phyloP scores from a whole-genome alignment of 805 yeast species.

The Pichia heedii region DNA sequence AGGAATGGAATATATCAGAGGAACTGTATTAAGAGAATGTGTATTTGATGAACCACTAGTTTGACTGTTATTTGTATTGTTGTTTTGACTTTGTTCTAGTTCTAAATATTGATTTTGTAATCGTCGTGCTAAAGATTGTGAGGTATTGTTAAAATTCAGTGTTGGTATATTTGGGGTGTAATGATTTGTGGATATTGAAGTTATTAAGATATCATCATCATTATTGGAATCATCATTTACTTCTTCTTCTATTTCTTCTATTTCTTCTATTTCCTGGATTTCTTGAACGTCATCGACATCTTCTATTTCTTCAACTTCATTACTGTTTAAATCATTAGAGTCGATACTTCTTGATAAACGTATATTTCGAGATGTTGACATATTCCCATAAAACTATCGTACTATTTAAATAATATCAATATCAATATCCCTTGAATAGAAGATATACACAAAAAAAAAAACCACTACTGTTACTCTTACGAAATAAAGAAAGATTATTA shows the following conservation, averaged over 20 bases:
- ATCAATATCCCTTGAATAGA: too few relatives aligned
- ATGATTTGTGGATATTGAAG: neutral
- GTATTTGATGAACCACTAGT: too few relatives aligned
- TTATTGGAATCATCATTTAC: neutral
- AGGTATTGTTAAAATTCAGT: neutral
- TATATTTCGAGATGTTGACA: neutral
- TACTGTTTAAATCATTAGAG: neutral
- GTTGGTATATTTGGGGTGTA: neutral
- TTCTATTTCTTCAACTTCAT: too few relatives aligned
- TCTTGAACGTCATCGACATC: too few relatives aligned
- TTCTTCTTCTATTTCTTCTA: neutral
- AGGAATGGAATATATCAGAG: slow-evolving; percentile 1
- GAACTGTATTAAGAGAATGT: neutral
- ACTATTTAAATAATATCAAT: too few relatives aligned
- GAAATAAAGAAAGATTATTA: too few relatives aligned
- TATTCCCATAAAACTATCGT: neutral
- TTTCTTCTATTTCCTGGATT: neutral
- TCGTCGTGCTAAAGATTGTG: neutral
- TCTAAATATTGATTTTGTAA: neutral
- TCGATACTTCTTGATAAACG: neutral
- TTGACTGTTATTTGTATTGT: neutral
- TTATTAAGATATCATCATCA: slow-evolving; percentile 1
- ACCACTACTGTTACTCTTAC: too few relatives aligned
- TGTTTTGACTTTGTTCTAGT: neutral
- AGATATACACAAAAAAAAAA: too few relatives aligned